A percentile compares a stretch with the other conserved stretches of the same genome.
These are phyloP conservation scores for Myriangium duriaei DNA, from an alignment of 2,329 filamentous ascomycete genomes.

Conservation along the genomic window DNA sequence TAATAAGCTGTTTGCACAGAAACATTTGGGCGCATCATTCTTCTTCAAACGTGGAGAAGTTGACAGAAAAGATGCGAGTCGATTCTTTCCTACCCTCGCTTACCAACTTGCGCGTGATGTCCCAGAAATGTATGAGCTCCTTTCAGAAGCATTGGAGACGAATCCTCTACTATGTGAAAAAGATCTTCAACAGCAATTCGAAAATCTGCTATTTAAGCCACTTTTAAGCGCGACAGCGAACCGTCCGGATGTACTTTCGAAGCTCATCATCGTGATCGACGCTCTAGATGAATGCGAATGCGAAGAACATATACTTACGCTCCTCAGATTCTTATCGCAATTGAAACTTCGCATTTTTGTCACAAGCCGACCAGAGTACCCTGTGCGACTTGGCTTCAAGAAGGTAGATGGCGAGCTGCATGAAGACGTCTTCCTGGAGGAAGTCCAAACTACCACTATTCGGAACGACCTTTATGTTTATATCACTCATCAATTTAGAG, in stretches of 20 bases:
- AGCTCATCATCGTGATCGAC: neutral
- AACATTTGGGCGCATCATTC: conserved; percentile 14
- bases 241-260: neutral
- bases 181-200: neutral
- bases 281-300: neutral
- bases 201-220: neutral
- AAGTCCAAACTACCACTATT: neutral
- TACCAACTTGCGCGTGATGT: neutral
- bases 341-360: neutral
- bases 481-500: no score
- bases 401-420: neutral
- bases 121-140: neutral
- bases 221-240: neutral
- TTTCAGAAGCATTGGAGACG: neutral
- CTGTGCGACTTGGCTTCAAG: neutral
- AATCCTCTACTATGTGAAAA: neutral
- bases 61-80: conserved; percentile 2
- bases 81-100: neutral
- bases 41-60: conserved; percentile 14
- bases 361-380: neutral
- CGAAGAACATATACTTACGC: neutral
- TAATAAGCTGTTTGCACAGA: conserved; percentile 7
- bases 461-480: neutral
- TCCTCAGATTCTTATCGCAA: neutral
- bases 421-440: neutral